Evolutionary conservation across 208 protist genomes (phyloP).

Genomic region (Leishmania tarentolae): DNA sequence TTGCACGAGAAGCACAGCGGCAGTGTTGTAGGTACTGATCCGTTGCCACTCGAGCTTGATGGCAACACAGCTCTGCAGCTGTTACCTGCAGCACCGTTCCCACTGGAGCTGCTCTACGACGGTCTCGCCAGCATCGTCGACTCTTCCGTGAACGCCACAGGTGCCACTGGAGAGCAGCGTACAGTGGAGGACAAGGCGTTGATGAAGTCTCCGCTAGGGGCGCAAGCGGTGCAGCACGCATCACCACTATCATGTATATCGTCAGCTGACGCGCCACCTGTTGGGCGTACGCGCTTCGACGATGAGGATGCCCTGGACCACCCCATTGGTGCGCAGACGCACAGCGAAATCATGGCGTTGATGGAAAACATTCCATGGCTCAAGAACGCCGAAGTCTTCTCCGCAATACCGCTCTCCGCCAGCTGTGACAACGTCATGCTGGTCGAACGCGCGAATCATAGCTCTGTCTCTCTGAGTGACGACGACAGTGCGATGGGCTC

Average conservation of each 20-base stretch:
- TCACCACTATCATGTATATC: neutral
- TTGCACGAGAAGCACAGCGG: neutral
- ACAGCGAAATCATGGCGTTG: slow-evolving; percentile 36
- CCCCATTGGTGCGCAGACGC: slow-evolving; percentile 33
- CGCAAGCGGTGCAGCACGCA: neutral
- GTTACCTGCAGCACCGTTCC: neutral
- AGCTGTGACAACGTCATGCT: slow-evolving; percentile 67
- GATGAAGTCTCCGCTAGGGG: neutral
- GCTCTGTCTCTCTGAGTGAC: neutral
- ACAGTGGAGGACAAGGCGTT: neutral
- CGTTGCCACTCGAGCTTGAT: neutral
- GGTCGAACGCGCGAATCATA: slow-evolving; percentile 31
- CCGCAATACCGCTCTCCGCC: slow-evolving; percentile 46
- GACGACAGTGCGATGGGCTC: neutral
- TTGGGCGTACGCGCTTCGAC: neutral
- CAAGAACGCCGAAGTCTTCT: slow-evolving; percentile 69
- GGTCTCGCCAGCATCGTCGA: neutral
- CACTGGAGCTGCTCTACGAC: slow-evolving; percentile 14
- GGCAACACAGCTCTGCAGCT: slow-evolving; percentile 3
- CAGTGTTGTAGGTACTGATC: neutral
- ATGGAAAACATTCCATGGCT: slow-evolving; percentile 69
- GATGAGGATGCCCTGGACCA: slow-evolving; percentile 31
- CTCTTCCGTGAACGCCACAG: neutral
- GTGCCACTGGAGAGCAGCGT: neutral
- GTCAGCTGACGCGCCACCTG: neutral